Conservation (phyloP, 768 basidiomycete species). For the Leccinum incarnatum region DNA sequence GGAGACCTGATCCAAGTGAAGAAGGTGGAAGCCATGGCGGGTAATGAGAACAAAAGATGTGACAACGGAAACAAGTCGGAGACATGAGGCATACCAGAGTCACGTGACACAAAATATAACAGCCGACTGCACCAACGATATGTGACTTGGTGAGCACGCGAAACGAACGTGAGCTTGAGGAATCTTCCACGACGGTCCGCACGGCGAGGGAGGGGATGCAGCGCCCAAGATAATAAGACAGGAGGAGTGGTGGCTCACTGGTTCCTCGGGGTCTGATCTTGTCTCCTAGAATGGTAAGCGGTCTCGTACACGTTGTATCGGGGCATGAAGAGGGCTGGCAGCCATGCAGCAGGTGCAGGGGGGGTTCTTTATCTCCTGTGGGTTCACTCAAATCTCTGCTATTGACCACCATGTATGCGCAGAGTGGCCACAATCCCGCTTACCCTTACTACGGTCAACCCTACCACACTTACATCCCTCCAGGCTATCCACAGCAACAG, state of each 20-base stretch:
- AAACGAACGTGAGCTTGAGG: background rate
- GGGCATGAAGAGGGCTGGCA: slow-evolving; percentile 9
- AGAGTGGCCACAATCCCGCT: slow-evolving; percentile 36
- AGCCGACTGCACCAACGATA: background rate
- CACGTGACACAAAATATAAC: slow-evolving; percentile 7
- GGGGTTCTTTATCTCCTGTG: slow-evolving; percentile 11
- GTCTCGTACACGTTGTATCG: slow-evolving; percentile 25
- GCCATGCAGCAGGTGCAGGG: slow-evolving; percentile 21
- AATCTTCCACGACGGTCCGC: background rate
- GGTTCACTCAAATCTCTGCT: background rate
- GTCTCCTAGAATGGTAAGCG: slow-evolving; percentile 35
- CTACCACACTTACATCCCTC: slow-evolving; percentile 37
- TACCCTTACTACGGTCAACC: slow-evolving; percentile 49
- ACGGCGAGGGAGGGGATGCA: background rate
- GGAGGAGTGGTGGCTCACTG: background rate
- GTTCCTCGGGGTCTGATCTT: background rate
- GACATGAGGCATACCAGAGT: background rate
- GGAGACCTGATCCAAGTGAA: slow-evolving; percentile 89
- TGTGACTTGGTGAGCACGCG: background rate
- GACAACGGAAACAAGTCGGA: background rate
- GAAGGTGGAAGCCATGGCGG: slow-evolving; percentile 78
- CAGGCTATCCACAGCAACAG: slow-evolving; percentile 21
- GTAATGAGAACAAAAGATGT: background rate
- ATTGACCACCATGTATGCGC: slow-evolving; percentile 18
- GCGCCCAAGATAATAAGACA: background rate